Conservation (phyloP, 2,329 filamentous ascomycete genomes). For the Byssothecium circinans region DNA sequence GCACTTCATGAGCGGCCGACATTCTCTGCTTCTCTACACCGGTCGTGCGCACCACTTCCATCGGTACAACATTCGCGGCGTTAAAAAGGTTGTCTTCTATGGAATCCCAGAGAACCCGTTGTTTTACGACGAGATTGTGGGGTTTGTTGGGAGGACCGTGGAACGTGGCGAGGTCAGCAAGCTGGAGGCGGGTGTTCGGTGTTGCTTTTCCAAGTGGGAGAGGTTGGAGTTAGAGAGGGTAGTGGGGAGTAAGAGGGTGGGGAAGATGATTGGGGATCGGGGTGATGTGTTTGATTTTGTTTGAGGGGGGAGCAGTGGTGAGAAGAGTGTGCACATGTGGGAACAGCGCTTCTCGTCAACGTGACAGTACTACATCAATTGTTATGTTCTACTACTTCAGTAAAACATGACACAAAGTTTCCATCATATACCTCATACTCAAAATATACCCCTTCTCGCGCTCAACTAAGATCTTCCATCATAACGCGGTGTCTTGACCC, state of each 20-base stretch:
- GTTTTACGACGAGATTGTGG: conserved; percentile 77
- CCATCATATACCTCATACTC: too few species aligned
- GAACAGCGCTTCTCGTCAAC: too few species aligned
- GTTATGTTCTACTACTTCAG: too few species aligned
- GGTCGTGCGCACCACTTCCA: conserved; percentile 97
- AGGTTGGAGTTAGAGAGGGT: conserved; percentile 84
- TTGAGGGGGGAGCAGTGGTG: conserved; percentile 40
- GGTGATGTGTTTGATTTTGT: conserved; percentile 95
- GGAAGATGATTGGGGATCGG: conserved; percentile 79
- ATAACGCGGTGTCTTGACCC: too few species aligned
- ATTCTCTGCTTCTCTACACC: conserved; percentile 84
- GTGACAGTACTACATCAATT: too few species aligned
- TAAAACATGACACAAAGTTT: too few species aligned
- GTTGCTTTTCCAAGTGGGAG: conserved; percentile 86
- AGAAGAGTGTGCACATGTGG: too few species aligned
- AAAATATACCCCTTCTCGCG: too few species aligned
- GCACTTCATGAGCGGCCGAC: conserved; percentile 81
- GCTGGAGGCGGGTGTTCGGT: conserved; percentile 54
- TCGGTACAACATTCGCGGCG: conserved; percentile 79
- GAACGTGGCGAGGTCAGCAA: conserved; percentile 60
- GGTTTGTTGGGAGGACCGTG: conserved; percentile 59
- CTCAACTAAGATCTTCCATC: too few species aligned
- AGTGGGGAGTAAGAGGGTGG: conserved; percentile 77
- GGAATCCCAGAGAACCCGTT: conserved; percentile 83
- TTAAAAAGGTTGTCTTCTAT: conserved; percentile 85